Base-by-base conservation (phyloP, 2,329 filamentous ascomycete species). In the Fusarium pseudocircinatum region DNA sequence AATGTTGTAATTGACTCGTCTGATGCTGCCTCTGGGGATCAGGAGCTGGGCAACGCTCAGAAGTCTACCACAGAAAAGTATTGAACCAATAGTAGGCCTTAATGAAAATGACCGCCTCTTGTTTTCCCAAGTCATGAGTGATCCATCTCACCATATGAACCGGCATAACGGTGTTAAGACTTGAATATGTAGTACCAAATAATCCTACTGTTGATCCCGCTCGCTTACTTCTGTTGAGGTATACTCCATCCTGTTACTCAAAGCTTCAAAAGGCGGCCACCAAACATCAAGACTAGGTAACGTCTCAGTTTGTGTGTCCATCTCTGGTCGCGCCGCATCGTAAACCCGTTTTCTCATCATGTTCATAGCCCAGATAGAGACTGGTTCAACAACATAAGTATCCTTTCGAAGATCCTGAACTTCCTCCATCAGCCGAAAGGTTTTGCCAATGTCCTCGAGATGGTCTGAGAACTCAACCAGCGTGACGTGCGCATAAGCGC, bases 281-380 rank as follows among this genome's bases (percentile, higher is more conserved):
- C 34, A 53, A 8, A 53, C 24, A n/a, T 53, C 34, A 3, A 26
- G 7, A 4, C 34, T 20, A 28, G 34, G 34, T 14, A 26, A 10
- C 2, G 2, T 16, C 1, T 53, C 34, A 5, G 24, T 0, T 3
- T 13, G 10, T 1, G 24, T 9, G 1, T 37, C 2, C 14, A 28
- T 5, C 14, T 39, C 50, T 13, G 50, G 34, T n/a, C 24, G 50
- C 0, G 15, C 50, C 2, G 24, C 15, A 28, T 53, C 34, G 9
- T 18, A 28, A 2, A 53, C 20, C 13, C 50, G 5, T 53, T 53
- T 53, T 16, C 34, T 53, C 50, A 53, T 53, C 50, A 53, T 53
- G 20, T 53, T 53, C 50, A 39, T 53, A 10, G 34, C 34, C 50
- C 50, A 53, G 20, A 37, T 53, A 9, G 50, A 53, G 4, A 53